These are phyloP conservation scores for Oryza rufipogon DNA, from an alignment of 176 grass and related monocot genomes.

Conservation along the genomic window DNA sequence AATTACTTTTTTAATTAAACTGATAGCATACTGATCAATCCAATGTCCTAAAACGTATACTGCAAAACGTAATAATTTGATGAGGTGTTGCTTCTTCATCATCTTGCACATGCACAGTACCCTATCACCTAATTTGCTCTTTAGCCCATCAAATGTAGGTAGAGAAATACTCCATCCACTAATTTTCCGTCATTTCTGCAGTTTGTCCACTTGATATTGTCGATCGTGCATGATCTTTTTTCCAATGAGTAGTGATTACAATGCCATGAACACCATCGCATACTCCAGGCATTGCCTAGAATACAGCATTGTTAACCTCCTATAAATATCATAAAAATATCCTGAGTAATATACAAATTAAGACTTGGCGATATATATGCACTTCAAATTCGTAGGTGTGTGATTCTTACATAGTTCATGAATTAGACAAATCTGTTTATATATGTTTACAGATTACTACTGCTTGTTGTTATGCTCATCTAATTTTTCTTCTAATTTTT, in stretches of 20 bases:
- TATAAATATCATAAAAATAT: slow-evolving; percentile 44
- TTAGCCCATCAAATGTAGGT: not conserved
- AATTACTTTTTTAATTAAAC: not conserved
- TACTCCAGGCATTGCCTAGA: not conserved
- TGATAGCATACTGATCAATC: not conserved
- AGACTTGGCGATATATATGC: not conserved
- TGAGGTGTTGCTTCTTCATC: not conserved
- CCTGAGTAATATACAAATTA: not conserved
- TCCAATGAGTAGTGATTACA: not conserved
- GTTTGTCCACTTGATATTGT: slow-evolving; percentile 10
- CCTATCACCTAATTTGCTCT: not conserved
- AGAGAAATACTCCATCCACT: not conserved
- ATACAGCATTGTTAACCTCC: not conserved
- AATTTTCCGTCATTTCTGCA: slow-evolving; percentile 17
- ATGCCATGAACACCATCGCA: not conserved
- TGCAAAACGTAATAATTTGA: not conserved
- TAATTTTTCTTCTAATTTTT: not conserved
- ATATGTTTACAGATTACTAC: not conserved
- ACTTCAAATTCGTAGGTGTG: not conserved
- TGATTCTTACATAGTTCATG: not conserved
- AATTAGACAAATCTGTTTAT: not conserved
- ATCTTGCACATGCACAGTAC: slow-evolving; percentile 15
- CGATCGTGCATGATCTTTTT: not conserved
- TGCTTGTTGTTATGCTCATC: not conserved
- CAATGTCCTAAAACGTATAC: not conserved